These are phyloP conservation scores for Neopestalotiopsis sp. DNA, from an alignment of 2,329 filamentous ascomycete species.

Conservation along the genomic window DNA sequence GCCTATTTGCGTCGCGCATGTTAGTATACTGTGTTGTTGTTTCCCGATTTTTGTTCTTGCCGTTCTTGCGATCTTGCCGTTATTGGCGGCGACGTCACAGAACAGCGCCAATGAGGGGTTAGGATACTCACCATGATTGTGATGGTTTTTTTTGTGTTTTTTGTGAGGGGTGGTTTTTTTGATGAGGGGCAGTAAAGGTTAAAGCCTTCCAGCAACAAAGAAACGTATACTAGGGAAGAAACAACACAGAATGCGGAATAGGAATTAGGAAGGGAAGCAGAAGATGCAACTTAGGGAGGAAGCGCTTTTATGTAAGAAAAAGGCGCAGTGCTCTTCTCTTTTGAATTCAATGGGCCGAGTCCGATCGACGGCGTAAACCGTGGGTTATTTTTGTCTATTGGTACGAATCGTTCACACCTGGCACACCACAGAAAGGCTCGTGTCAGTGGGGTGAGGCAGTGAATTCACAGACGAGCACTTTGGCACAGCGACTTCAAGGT, in stretches of 20 bases:
- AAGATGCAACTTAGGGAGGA: neutral
- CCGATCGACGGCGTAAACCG: slow-evolving; percentile 14
- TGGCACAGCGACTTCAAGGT: neutral
- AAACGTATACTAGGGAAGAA: neutral
- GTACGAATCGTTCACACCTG: neutral
- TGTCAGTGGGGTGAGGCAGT: slow-evolving; percentile 16
- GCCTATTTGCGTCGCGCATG: neutral
- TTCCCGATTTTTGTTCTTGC: neutral
- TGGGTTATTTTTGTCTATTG: slow-evolving; percentile 8
- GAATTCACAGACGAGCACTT: neutral
- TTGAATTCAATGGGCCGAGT: slow-evolving; percentile 8
- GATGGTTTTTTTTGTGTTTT: slow-evolving; percentile 1
- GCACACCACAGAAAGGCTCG: neutral
- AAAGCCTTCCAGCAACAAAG: neutral
- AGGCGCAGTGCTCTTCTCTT: slow-evolving; percentile 9
- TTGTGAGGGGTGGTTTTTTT: neutral
- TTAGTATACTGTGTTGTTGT: neutral
- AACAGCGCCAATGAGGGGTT: neutral
- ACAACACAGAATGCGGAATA: neutral
- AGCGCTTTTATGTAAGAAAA: slow-evolving; percentile 17
- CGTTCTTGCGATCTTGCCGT: neutral
- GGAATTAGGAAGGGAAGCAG: neutral
- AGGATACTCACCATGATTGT: slow-evolving; percentile 10
- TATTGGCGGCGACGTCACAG: neutral
- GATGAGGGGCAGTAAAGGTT: neutral